A percentile compares a stretch with the other conserved stretches of the same genome.
Conservation (phyloP, 2,329 filamentous ascomycete species). For the Chrysoporthe austroafricana region DNA sequence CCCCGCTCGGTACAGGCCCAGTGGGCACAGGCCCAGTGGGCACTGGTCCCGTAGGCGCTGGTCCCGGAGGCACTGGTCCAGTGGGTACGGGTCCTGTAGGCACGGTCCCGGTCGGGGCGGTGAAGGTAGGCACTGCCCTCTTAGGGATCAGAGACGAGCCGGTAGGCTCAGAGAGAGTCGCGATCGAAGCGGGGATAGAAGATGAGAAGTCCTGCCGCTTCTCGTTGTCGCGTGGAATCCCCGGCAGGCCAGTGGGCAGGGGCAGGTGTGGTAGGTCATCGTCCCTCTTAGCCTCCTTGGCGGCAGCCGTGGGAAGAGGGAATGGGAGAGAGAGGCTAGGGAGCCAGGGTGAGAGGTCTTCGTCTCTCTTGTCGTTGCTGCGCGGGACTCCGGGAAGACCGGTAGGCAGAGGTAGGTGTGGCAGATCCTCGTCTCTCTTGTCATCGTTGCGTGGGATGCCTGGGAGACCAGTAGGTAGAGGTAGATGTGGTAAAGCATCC, state of each 20-base stretch:
- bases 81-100: constrained; percentile 6
- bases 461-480: constrained; percentile 6
- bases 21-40: background rate
- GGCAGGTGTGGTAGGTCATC: background rate
- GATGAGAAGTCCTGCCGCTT: background rate
- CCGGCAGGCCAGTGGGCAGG: constrained; percentile 10
- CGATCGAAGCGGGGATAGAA: background rate
- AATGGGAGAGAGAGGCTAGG: background rate
- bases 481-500: background rate
- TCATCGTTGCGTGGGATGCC: background rate
- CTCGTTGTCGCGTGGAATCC: background rate
- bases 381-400: background rate
- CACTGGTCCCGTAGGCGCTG: background rate
- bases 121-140: background rate
- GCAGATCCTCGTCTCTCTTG: background rate
- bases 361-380: background rate
- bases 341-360: background rate
- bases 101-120: constrained; percentile 1
- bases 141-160: constrained; percentile 7
- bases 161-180: constrained; percentile 1
- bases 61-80: background rate
- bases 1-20: background rate
- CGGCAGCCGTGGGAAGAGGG: background rate
- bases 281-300: background rate
- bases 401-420: background rate